Conservation (phyloP, 1,139 yeast genomes). For the Pneumocystis murina region DNA sequence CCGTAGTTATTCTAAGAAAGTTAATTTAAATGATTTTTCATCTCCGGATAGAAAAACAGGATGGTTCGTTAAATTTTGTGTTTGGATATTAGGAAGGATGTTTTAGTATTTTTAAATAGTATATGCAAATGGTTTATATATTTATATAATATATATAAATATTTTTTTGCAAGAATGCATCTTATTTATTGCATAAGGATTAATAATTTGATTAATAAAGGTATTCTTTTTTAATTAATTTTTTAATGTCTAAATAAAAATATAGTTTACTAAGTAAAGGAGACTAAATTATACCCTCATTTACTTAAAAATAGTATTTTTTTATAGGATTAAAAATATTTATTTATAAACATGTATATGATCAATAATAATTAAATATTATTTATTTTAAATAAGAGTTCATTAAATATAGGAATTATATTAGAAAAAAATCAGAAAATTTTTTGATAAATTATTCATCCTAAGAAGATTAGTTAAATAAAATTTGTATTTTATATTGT, state of each 20-base stretch:
- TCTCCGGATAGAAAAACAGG: not conserved
- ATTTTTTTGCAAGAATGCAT: not conserved
- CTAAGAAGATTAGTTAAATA: not conserved
- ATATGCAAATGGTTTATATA: not conserved
- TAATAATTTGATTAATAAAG: not conserved
- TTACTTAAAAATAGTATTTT: too few species aligned
- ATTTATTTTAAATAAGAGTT: too few species aligned
- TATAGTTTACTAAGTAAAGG: not conserved
- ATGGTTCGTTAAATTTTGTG: not conserved
- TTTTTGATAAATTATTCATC: not conserved
- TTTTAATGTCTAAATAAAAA: not conserved
- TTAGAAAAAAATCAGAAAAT: too few species aligned
- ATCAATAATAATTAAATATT: too few species aligned
- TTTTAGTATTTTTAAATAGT: not conserved
- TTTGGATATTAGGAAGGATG: not conserved
- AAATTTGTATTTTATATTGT: not conserved
- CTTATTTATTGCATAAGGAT: not conserved
- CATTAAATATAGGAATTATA: too few species aligned
- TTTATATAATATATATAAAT: not conserved
- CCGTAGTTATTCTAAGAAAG: conserved; percentile 21
- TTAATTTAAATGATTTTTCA: conserved; percentile 8
- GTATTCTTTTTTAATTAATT: not conserved
- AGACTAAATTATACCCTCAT: too few species aligned
- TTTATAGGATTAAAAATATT: too few species aligned
- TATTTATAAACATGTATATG: too few species aligned